Evolutionary conservation across 495 filamentous ascomycete species (phyloP).

Genomic region (Penicillium subrubescens): DNA sequence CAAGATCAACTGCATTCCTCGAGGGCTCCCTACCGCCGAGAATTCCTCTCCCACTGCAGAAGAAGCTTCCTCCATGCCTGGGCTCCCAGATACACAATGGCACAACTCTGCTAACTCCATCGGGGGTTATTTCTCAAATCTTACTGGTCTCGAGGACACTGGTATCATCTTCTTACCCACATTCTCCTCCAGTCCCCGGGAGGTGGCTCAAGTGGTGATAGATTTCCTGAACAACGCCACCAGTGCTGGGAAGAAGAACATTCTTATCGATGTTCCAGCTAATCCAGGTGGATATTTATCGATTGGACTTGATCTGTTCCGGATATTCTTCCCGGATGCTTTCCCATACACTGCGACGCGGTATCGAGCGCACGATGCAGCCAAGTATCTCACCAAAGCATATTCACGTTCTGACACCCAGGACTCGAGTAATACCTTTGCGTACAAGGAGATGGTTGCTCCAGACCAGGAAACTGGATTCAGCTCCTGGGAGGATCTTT

Average conservation of each 20-base stretch:
- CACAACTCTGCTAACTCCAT: conserved; percentile 37
- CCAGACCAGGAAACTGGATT: conserved; percentile 41
- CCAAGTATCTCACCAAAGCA: conserved; percentile 45
- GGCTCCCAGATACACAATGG: conserved; percentile 61
- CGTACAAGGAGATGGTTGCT: conserved; percentile 21
- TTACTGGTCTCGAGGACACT: conserved; percentile 32
- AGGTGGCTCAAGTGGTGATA: conserved; percentile 26
- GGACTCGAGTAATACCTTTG: conserved; percentile 24
- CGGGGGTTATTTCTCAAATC: conserved; percentile 40
- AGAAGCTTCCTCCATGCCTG: conserved; percentile 47
- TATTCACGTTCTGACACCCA: conserved; percentile 18
- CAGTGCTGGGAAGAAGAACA: conserved; percentile 42
- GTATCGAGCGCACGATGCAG: conserved; percentile 44
- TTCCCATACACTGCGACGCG: conserved; percentile 43
- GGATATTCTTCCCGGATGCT: conserved; percentile 40
- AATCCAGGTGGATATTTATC: conserved; percentile 55
- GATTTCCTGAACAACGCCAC: conserved; percentile 42
- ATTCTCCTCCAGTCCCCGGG: conserved; percentile 30
- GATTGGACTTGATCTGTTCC: conserved; percentile 31
- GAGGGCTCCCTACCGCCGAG: conserved; percentile 10
- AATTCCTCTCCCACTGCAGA: conserved; percentile 44
- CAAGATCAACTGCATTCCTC: conserved; percentile 26
- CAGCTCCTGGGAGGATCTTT: conserved; percentile 56
- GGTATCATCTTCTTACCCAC: conserved; percentile 44
- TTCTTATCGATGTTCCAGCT: conserved; percentile 58